Evolutionary conservation across 805 yeast genomes (phyloP), one percentile per base, ranked within the genome.

Genomic region (Komagataella mondaviorum): DNA sequence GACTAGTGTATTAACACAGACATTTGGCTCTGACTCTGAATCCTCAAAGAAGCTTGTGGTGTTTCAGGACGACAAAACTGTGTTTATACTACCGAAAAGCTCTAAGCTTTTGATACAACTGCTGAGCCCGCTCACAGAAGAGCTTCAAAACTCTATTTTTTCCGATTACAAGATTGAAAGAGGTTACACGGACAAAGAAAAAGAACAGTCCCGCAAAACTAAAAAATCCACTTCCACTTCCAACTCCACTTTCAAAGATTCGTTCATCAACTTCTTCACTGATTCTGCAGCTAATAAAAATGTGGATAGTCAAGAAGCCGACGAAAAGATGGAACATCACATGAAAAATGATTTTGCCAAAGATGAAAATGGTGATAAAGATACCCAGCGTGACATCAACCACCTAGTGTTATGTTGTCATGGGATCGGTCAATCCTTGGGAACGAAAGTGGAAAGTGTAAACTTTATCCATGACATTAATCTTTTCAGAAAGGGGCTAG

Each of bases 371-470:
- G 60, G 80, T 65, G 53, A 76, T 0, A 67, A 63, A 30, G 73
- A 71, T 56, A 55, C 60, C 16, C 64, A 66, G 8, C 62, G 80
- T 49, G 66, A 71, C n/a, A 68, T 76, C 22, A 72, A 72, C 48
- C 78, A 76, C 63, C 68, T 91, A 55, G 78, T 90, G 1, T 70
- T 91, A n/a, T 88, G 96, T 61, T 78, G 91, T 24, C 99, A 91
- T 68, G 99, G 99, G 0, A 87, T 91, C 54, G 99, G 98, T 1
- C 99, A 91, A 65, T 78, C 82, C 16, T 69, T 93, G 50, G 95
- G 96, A 1, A 72, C 80, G 48, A 78, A 78, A 59, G 81, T 84
- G 60, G 90, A 89, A 57, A 81, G 84, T 50, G 83, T 91, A 23
- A 88, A 88, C 64, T 93, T 91, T 68, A 81, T 88, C 6, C 96